Evolutionary conservation across 441 rosid genomes (phyloP).

Genomic region (Daphne laureola): DNA sequence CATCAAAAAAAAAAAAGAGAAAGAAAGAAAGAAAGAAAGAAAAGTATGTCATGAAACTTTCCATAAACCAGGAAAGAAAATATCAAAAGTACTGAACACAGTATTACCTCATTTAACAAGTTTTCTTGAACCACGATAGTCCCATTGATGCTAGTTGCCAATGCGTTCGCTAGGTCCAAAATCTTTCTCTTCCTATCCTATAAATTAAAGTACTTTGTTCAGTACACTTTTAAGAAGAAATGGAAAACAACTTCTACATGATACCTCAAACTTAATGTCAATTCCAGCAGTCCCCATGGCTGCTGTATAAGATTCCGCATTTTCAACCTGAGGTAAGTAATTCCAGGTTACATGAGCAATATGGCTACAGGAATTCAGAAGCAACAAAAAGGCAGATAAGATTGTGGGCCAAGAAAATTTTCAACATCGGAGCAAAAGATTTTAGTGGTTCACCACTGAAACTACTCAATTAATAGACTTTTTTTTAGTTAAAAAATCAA

Average conservation of each 20-base stretch:
- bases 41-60: no score
- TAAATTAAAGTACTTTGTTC: conserved; percentile 14
- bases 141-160: conserved; percentile 71
- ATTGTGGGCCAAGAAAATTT: neutral
- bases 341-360: conserved; percentile 1
- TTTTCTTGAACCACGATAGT: conserved; percentile 42
- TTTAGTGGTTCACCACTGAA: no score
- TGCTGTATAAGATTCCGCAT: conserved; percentile 70
- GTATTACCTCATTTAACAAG: conserved; percentile 70
- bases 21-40: neutral
- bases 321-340: conserved; percentile 44
- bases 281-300: conserved; percentile 73
- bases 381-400: neutral
- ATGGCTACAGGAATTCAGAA: neutral
- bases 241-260: conserved; percentile 5
- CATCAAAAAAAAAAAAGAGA: no score
- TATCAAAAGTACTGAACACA: conserved; percentile 1
- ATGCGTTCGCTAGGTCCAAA: conserved; percentile 44
- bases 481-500: no score
- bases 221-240: conserved; percentile 7
- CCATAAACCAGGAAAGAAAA: no score
- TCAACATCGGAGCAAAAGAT: no score
- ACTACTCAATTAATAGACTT: no score
- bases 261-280: conserved; percentile 72
- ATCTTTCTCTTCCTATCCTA: conserved; percentile 70